Conservation (phyloP, 179 eudicot genomes). For the Silene vulgaris region DNA sequence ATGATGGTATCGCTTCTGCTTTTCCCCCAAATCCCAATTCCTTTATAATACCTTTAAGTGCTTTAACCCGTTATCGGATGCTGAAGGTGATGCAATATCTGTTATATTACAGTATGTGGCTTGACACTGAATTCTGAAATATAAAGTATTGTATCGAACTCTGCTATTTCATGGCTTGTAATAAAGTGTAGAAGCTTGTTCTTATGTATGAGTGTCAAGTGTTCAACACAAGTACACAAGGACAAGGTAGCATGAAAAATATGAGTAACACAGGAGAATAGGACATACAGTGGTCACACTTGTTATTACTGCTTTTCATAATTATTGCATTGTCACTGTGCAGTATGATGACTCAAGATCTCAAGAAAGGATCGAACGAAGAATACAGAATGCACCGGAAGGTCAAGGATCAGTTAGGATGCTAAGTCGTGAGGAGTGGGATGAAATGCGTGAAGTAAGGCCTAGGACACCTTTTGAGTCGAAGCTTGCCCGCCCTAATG, state of each 20-base stretch:
- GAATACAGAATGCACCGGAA: slow-evolving; percentile 72
- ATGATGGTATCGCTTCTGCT: slow-evolving; percentile 53
- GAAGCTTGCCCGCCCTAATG: slow-evolving; percentile 85
- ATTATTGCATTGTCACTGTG: slow-evolving; percentile 11
- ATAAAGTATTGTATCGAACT: neutral
- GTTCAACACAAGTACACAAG: neutral
- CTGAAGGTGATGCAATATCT: neutral
- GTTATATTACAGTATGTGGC: neutral
- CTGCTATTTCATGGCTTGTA: neutral
- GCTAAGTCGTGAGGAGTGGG: slow-evolving; percentile 93
- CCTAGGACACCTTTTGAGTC: slow-evolving; percentile 97
- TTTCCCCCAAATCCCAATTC: neutral
- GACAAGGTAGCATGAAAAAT: neutral
- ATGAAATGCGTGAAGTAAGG: slow-evolving; percentile 64
- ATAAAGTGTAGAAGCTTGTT: neutral
- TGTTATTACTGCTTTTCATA: neutral
- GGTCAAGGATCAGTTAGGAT: slow-evolving; percentile 86
- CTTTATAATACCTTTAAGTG: neutral
- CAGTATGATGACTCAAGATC: slow-evolving; percentile 80
- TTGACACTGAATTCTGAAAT: neutral
- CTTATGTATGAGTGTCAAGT: neutral
- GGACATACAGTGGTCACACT: neutral
- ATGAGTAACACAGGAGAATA: neutral
- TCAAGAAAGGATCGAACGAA: slow-evolving; percentile 73
- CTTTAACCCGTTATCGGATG: neutral